Evolutionary conservation across 495 filamentous ascomycete species (phyloP), one percentile per base, ranked within the genome.

Genomic region (Aspergillus diversus): DNA sequence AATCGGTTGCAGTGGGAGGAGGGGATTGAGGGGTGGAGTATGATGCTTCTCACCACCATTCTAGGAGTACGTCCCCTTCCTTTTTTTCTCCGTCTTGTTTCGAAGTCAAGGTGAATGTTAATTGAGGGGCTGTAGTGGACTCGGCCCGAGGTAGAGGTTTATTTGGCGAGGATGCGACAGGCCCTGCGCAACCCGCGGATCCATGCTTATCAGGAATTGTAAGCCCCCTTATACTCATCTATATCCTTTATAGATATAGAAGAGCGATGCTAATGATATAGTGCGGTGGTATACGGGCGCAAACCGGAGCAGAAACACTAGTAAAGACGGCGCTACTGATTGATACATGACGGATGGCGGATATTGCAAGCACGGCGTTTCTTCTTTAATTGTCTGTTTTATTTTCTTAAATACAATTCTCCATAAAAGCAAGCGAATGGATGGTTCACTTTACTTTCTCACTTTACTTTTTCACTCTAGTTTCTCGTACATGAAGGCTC

Each of bases 1-100:
- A 61, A 61, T 33, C 59, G 59, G 31, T 39, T 61, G n/a, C 59
- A 56, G 42, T 61, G 52, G 59, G 59, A 55, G 16, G 52, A 61
- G 15, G 59, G 59, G 5, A 56, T 61, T 17, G 52, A 61, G 32
- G 51, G 59, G 2, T 61, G 59, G 52, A 15, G 13, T 12, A 61
- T 61, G 59, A 46, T 49, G 11, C 52, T 61, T 8, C n/a, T 61
- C 3, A 55, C 59, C 0, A 31, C 42, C 6, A n/a, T 61, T 31
- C 51, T 61, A 0, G 52, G 52, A 39, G 59, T 61, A 56, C 0
- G 27, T n/a, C n/a, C n/a, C 27, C 31, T 12, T 27, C n/a, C 17
- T 3, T 17, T 4, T 11, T 9, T 27, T 4, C 13, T 49, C 4
- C 8, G 6, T 49, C 8, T 21, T 16, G 15, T 43, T 5, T 43